Base-by-base conservation (phyloP, 768 basidiomycete genomes). In the Naganishia friedmannii region DNA sequence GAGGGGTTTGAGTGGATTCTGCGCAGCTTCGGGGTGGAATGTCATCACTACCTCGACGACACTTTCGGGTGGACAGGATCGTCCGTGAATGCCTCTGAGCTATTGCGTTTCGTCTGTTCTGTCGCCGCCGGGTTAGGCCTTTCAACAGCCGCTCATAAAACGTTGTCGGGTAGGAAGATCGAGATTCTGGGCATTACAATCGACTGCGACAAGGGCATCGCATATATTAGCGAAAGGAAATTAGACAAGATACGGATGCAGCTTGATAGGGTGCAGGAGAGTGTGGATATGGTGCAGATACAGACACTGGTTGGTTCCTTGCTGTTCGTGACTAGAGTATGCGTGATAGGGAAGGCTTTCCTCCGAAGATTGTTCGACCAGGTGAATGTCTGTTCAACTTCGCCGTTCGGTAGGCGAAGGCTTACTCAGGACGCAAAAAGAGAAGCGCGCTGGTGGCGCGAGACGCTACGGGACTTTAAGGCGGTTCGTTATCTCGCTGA, bases 1-100 rank as follows among this genome's bases (percentile, higher is more conserved):
- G 39, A 46, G 39, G 39, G n/a, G 34, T 65, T 65, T 21, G 42
- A 65, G 26, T 65, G 63, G 21, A 57, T 57, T n/a, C 31, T 57
- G 29, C 8, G 29, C 8, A 32, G 19, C 10, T 32, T 13, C 21
- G 56, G 56, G 21, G 29, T 57, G 32, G 29, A 31, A 21, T 57
- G 56, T 32, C 29, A 34, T 34, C 56, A 57, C 31, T 57, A 34
- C 56, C 31, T 57, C 34, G 34, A 37, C 34, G 34, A 37, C 34
- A 26, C 53, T 15, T 55, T 55, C 53, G 53, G 53, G 13, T 55
- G 53, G 53, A 29, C 29, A 15, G 53, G 13, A 15, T 15, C 21
- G 53, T 15, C 53, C 23, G 28, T 55, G 53, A 29, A 55, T 15
- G 53, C 29, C n/a, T 15, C n/a, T 29, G 28, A 15, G 53, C 29